Percentiles rank a stretch among this genome's conserved stretches.
Conservation (phyloP, 495 filamentous ascomycete genomes). For the Hypoxylon fuscum region DNA sequence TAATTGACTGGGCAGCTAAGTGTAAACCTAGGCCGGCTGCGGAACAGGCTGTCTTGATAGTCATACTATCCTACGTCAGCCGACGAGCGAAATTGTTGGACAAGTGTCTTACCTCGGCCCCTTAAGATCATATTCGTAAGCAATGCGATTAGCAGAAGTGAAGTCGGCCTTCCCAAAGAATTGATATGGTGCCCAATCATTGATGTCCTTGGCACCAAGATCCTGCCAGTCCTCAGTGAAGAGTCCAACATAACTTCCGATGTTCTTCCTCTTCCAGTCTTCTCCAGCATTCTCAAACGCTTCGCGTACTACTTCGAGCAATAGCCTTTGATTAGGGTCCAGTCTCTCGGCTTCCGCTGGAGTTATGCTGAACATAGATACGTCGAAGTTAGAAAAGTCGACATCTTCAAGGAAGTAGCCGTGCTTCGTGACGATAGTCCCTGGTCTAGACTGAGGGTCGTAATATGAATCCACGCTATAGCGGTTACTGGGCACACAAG, state of each 20-base stretch:
- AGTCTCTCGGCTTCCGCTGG: constrained; percentile 48
- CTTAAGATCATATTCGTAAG: constrained; percentile 41
- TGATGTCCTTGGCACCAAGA: constrained; percentile 9
- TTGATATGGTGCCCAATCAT: constrained; percentile 10
- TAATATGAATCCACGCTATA: background rate
- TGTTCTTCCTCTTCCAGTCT: constrained; percentile 48
- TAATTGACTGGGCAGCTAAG: constrained; percentile 52
- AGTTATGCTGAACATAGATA: constrained; percentile 49
- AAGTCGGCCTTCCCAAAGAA: constrained; percentile 40
- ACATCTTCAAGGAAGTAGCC: background rate
- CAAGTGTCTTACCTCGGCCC: constrained; percentile 31
- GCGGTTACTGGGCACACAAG: background rate
- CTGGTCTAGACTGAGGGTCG: background rate
- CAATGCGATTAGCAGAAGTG: constrained; percentile 38
- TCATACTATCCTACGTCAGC: constrained; percentile 31
- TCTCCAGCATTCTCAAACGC: constrained; percentile 58
- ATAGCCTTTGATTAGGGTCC: constrained; percentile 60
- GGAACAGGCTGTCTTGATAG: constrained; percentile 58
- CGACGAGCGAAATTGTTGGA: background rate
- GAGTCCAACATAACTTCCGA: constrained; percentile 57
- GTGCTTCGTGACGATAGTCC: background rate
- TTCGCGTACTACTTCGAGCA: constrained; percentile 56
- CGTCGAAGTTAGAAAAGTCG: constrained; percentile 33
- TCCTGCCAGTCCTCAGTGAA: constrained; percentile 49
- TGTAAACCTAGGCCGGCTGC: constrained; percentile 59